Base-by-base conservation (phyloP, 176 grass and related monocot species). In the Hsuehochloa calcarea region DNA sequence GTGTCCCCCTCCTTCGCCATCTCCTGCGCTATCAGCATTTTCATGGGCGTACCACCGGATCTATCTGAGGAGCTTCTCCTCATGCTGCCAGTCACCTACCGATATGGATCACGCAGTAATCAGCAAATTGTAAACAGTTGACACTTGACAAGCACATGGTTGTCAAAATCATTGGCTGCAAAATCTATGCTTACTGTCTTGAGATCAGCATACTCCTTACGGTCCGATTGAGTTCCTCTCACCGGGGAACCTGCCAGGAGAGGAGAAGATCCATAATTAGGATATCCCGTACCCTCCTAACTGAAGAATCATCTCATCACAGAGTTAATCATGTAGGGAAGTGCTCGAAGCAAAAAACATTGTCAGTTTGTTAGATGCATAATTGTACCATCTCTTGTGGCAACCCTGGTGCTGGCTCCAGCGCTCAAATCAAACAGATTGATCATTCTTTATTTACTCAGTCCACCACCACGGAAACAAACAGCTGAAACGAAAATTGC, bases 21-120 rank as follows among this genome's bases (percentile, higher is more conserved):
- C 74, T 99, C 93, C 47, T 94, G 88, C 35, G 90, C 97, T 61
- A 96, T 86, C 82, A 99, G 83, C 85, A 79, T 90, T 37, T 99
- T 99, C 91, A 99, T 90, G 68, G 88, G 91, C 68, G 86, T 96
- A 5, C 92, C 91, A 19, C 85, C 68, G 43, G 79, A 86, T 84
- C 82, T 85, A 71, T 78, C 87, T 2, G 91, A 96, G 51, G 77
- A 87, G 80, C 52, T 85, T 64, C 74, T 88, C 80, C 70, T 63
- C 29, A 82, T 45, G 85, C 51, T 70, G 34, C 45, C 47, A 69
- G 71, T 40, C 43, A 85, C 66, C 87, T 87, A 49, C 65, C 34
- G 13, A 86, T 46, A 92, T 52, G 38, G 75, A 80, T 79, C 61
- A 80, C 17, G 62, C 60, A 44, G 40, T 68, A 67, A 83, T 84